A percentile compares a stretch with the other conserved stretches of the same genome.
phyloP scores from a whole-genome alignment of 2,329 filamentous ascomycete species.

The Colletotrichum sp. region DNA sequence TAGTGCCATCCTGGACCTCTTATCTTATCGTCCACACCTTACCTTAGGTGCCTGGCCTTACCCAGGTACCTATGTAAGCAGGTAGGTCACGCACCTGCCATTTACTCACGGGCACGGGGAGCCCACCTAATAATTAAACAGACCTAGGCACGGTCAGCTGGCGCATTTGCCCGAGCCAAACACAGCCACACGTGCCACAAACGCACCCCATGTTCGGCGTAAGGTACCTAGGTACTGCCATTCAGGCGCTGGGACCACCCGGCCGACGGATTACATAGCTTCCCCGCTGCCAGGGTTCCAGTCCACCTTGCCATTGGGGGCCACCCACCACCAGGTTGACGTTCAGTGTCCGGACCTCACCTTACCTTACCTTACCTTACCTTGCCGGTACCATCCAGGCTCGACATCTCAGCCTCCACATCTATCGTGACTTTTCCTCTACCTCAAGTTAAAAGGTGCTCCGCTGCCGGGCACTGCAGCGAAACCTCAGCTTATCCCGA shows the following conservation, averaged over 20 bases:
- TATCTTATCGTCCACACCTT: not conserved
- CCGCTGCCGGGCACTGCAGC: too few species aligned
- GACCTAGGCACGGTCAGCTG: not conserved
- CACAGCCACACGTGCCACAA: constrained; percentile 5
- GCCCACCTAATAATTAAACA: not conserved
- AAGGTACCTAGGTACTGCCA: not conserved
- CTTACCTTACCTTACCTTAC: not conserved
- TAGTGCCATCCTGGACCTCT: not conserved
- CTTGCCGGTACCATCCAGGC: not conserved
- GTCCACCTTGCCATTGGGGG: constrained; percentile 4
- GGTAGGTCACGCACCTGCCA: not conserved
- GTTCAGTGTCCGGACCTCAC: not conserved
- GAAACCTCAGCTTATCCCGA: not conserved
- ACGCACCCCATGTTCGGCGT: not conserved
- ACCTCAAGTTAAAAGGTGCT: not conserved
- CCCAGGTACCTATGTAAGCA: not conserved
- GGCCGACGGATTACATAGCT: constrained; percentile 15
- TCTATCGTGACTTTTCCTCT: not conserved
- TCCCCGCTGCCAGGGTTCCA: constrained; percentile 8
- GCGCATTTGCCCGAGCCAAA: not conserved
- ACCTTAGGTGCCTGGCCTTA: not conserved
- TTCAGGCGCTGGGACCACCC: not conserved
- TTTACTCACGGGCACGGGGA: not conserved
- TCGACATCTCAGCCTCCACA: not conserved
- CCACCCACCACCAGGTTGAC: not conserved